A percentile compares a stretch with the other conserved stretches of the same genome.
Conservation (phyloP, 2,329 filamentous ascomycete species). For the Microdochium nivale region DNA sequence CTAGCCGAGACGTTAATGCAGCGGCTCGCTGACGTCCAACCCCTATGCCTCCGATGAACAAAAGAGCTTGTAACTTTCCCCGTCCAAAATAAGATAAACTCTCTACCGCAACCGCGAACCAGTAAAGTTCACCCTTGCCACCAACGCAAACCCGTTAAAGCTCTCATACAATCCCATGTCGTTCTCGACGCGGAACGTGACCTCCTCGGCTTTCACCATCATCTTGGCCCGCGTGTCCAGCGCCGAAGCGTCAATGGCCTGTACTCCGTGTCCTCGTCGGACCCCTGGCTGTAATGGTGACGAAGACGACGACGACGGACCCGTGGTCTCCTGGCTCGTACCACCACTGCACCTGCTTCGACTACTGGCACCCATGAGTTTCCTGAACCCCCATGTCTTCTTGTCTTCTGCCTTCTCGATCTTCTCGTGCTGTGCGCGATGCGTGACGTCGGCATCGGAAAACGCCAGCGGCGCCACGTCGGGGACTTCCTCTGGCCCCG, state of each 20-base stretch:
- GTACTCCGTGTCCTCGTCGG: not conserved
- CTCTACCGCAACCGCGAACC: too few relatives aligned
- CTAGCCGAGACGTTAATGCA: too few relatives aligned
- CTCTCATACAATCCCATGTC: constrained; percentile 44
- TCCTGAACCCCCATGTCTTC: not conserved
- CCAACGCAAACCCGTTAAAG: constrained; percentile 38
- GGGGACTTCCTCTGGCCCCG: constrained; percentile 11
- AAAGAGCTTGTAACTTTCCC: too few relatives aligned
- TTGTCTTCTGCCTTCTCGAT: not conserved
- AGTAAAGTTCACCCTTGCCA: constrained; percentile 29
- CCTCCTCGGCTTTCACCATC: constrained; percentile 28
- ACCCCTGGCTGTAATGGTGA: too few relatives aligned
- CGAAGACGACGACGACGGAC: too few relatives aligned
- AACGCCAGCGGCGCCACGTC: not conserved
- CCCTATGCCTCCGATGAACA: too few relatives aligned
- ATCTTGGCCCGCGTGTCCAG: constrained; percentile 2
- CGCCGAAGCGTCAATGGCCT: not conserved
- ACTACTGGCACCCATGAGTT: not conserved
- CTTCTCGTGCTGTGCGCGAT: not conserved
- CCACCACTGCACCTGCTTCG: not conserved
- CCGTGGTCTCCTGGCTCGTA: too few relatives aligned
- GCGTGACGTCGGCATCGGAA: not conserved
- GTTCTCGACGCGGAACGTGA: constrained; percentile 42
- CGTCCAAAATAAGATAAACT: too few relatives aligned
- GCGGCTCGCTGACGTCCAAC: too few relatives aligned